Percentiles rank a stretch among this genome's conserved stretches.
These are phyloP conservation scores for Malus hybrid DNA, from an alignment of 331 rosid species.

Conservation along the genomic window DNA sequence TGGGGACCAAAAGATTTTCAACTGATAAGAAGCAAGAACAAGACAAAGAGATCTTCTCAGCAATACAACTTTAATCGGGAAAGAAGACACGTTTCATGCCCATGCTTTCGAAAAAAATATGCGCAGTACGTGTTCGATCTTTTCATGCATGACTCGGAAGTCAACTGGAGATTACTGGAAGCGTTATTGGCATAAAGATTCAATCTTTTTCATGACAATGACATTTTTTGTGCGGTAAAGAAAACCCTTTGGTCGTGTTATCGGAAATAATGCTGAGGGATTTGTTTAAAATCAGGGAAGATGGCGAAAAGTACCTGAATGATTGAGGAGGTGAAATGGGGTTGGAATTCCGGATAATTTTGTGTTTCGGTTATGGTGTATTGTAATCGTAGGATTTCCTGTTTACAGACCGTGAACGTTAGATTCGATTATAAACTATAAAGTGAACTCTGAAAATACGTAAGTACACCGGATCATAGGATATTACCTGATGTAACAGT, in stretches of 20 bases:
- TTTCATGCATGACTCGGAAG: constrained; percentile 4
- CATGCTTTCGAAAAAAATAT: constrained; percentile 13
- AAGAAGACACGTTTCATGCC: constrained; percentile 19
- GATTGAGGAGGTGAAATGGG: not conserved
- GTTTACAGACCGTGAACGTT: not conserved
- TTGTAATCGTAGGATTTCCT: constrained; percentile 11
- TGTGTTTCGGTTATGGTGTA: constrained; percentile 4
- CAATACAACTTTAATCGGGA: constrained; percentile 27
- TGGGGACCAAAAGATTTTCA: constrained; percentile 40
- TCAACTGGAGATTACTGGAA: constrained; percentile 11
- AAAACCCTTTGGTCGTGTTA: not conserved
- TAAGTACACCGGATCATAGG: not conserved
- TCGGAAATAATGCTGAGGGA: not conserved
- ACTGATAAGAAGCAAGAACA: constrained; percentile 38
- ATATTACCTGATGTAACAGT: constrained; percentile 28
- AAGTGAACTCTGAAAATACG: not conserved
- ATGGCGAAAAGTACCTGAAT: constrained; percentile 9
- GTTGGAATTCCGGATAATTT: not conserved
- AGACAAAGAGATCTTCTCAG: constrained; percentile 26
- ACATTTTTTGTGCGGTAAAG: not conserved
- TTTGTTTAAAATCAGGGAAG: not conserved
- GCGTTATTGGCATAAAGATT: not conserved
- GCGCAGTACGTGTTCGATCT: constrained; percentile 11
- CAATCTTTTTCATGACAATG: constrained; percentile 3
- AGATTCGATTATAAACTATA: not conserved